phyloP scores from a whole-genome alignment of 148 eudicot species.

The Silene conica region DNA sequence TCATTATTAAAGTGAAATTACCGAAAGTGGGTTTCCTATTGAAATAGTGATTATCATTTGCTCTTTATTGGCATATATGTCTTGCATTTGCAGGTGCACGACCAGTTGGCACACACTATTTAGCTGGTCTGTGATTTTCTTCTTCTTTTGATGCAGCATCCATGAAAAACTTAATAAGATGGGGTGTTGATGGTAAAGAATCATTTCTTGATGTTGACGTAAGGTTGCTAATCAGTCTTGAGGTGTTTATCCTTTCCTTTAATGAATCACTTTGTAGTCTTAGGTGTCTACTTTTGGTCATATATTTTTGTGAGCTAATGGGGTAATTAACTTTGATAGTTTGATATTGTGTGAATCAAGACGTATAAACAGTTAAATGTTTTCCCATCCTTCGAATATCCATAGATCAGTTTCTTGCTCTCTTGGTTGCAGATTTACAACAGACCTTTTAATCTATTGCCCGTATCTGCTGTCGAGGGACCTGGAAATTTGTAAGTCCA shows the following conservation, averaged over 20 bases:
- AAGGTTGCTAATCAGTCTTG: slow-evolving; percentile 56
- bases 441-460: slow-evolving; percentile 60
- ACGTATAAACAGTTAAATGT: background rate
- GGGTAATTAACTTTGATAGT: background rate
- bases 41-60: background rate
- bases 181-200: slow-evolving; percentile 51
- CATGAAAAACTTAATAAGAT: slow-evolving; percentile 66
- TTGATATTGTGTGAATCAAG: background rate
- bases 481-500: slow-evolving; percentile 81
- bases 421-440: slow-evolving; percentile 55
- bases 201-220: slow-evolving; percentile 68
- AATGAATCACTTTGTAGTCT: background rate
- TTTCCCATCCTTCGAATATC: background rate
- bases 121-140: background rate
- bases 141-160: slow-evolving; percentile 53
- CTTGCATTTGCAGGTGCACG: background rate
- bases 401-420: background rate
- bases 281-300: background rate
- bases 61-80: background rate
- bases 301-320: background rate
- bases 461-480: slow-evolving; percentile 73
- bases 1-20: background rate
- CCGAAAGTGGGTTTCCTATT: background rate
- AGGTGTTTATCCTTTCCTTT: slow-evolving; percentile 47
- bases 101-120: background rate